Evolutionary conservation across 192 early-diverging fungal species (phyloP), one percentile per base, ranked within the genome.

Genomic region (Coemansia sp.): DNA sequence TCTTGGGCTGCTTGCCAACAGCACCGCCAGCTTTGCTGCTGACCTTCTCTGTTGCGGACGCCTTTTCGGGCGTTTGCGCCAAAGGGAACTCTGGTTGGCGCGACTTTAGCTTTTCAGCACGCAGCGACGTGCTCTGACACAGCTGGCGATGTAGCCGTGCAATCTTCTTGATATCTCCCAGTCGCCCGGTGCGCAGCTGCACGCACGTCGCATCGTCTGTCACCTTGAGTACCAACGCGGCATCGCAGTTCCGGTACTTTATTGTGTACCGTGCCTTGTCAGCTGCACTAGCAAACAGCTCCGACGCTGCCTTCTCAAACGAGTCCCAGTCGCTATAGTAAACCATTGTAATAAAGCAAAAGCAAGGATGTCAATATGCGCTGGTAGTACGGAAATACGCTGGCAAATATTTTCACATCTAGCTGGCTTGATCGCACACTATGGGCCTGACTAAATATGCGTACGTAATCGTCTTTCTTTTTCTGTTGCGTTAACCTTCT

Each of bases 221-320:
- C 11, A 79, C 71, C 49, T 79, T 79, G 60, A 79, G 71, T 13
- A 69, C 57, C 29, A 79, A 71, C 19, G 57, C 63, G 3, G 70
- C 54, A 23, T 73, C 71, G 64, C 71, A 61, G 50, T 79, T 79
- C 59, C 76, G 71, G 61, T 79, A 79, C 39, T 79, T 79, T 35
- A 79, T 52, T 19, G 76, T 66, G 57, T 79, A 79, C 49, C 76
- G 70, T 2, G 76, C 64, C 45, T 50, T 57, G 45, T 54, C 61
- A 23, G 76, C 55, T 24, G 76, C 63, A 23, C 57, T 59, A 38
- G 76, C 61, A 29, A 70, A 79, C 0, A 79, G 45, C 50, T 48
- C 58, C 4, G 66, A 26, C 12, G 76, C 76, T 1, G 66, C 71
- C 61, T 55, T 66, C 22, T 66, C 66, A 39, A 79, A 79, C 38